Base-by-base conservation (phyloP, 441 rosid genomes). In the Pelargonium cotyledonis region DNA sequence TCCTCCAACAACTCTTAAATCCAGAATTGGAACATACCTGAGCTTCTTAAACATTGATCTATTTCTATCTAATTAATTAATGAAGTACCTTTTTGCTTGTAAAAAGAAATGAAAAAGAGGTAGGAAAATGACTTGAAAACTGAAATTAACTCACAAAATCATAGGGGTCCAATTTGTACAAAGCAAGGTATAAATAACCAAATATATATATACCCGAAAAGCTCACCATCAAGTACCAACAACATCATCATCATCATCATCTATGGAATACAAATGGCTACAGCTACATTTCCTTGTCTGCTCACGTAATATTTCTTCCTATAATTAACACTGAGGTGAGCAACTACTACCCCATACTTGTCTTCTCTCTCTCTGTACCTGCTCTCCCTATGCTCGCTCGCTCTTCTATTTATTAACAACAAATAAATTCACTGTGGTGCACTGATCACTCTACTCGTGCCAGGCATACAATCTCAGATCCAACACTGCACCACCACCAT, bases 181-280 rank as follows among this genome's bases (percentile, higher is more conserved):
- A 76, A 70, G 70, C 26, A 68, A 79, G 69, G 76, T 51, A 68
- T 57, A 73, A 78, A 76, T 69, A 73, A 79, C 68, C 75, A 76
- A 70, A 18, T 57, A 57, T 62, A 78, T 80, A 62, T 62, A 77
- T 76, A 80, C 80, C 80, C 72, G 70, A 74, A 70, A 77, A 68
- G 62, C 76, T 78, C 55, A 74, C 62, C 66, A 77, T 67, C 71
- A 49, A 65, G 77, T 65, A 57, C 29, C 31, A 57, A 57, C 65
- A 63, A 58, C 72, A 14, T 51, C n/a, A 40, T 6, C 38, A 35
- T 35, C 38, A 35, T 35, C 43, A 40, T 64, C 23, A 68, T 68
- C 80, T 74, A 71, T 73, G 66, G 67, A 77, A 80, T 79, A 79
- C 78, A 82, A 74, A 77, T 73, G 81, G 75, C 74, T 74, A 72